Evolutionary conservation across 208 protist species (phyloP), one percentile per base, ranked within the genome.

Genomic region (Crithidia mellificae): DNA sequence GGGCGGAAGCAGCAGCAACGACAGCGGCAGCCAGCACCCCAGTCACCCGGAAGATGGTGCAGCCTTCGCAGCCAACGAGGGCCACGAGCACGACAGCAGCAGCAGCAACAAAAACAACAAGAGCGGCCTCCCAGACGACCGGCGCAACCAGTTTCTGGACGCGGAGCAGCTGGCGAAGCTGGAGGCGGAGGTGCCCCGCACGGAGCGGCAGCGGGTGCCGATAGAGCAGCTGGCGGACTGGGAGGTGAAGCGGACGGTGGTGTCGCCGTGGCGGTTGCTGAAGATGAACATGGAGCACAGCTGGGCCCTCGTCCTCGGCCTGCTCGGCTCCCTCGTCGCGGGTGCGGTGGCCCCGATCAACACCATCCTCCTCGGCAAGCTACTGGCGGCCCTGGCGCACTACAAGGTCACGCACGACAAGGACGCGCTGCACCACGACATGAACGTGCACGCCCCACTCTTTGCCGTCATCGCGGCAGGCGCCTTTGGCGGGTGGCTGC

Each of bases 171-270:
- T 74, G n/a, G 70, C 72, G 34, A 82, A 87, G 36, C 30, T 74
- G 32, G 75, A 87, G 32, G 72, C n/a, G n/a, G n/a, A n/a, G n/a
- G n/a, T n/a, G n/a, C n/a, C n/a, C n/a, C n/a, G n/a, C n/a, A n/a
- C n/a, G n/a, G n/a, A n/a, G n/a, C n/a, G n/a, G n/a, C n/a, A n/a
- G n/a, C n/a, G 77, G n/a, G 72, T 93, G 14, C 84, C 87, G 1
- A 63, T 88, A 17, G 81, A 83, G 19, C 49, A 85, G 66, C 77
- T 83, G 49, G 63, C 84, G 6, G 51, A 85, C 41, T 91, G 83
- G 82, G 87, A 93, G 63, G 70, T 78, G 24, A 61, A 75, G 22
- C 55, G 64, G 27, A 32, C n/a, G 58, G 62, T 25, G 69, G 86
- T 14, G 82, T 81, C 25, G 61, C 36, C 36, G 69, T 71, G 65